These are phyloP conservation scores for Russula emetica DNA, from an alignment of 768 basidiomycete species.

Conservation along the genomic window DNA sequence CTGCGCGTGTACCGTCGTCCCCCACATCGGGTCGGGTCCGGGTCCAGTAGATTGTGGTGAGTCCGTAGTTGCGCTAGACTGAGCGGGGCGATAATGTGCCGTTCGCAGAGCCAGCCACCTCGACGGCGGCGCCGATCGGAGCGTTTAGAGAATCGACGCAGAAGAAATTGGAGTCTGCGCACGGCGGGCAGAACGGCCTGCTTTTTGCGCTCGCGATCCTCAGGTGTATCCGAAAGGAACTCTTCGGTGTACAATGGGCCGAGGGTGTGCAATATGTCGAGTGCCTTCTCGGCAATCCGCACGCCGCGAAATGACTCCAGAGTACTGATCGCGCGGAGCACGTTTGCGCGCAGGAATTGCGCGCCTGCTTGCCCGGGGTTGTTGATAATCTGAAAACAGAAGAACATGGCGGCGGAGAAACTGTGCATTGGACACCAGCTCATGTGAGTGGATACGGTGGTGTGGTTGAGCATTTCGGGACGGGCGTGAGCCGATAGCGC, in stretches of 20 bases:
- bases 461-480: slow-evolving; percentile 63
- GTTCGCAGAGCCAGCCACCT: neutral
- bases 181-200: slow-evolving; percentile 55
- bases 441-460: slow-evolving; percentile 71
- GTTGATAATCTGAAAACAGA: slow-evolving; percentile 73
- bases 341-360: slow-evolving; percentile 61
- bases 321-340: slow-evolving; percentile 58
- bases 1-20: neutral
- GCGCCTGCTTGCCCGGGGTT: slow-evolving; percentile 73
- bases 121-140: slow-evolving; percentile 28
- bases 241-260: slow-evolving; percentile 62
- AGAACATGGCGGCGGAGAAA: slow-evolving; percentile 80
- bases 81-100: slow-evolving; percentile 13
- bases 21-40: neutral
- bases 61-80: neutral
- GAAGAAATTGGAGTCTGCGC: slow-evolving; percentile 67
- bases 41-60: slow-evolving; percentile 4
- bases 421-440: slow-evolving; percentile 73
- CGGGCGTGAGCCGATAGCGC: slow-evolving; percentile 61
- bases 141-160: slow-evolving; percentile 63
- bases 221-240: slow-evolving; percentile 42
- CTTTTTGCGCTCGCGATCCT: slow-evolving; percentile 48
- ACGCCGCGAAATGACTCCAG: slow-evolving; percentile 56
- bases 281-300: slow-evolving; percentile 61
- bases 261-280: slow-evolving; percentile 57